Evolutionary conservation across 768 basidiomycete genomes (phyloP).

Genomic region (Hygrophoropsis aurantiaca): DNA sequence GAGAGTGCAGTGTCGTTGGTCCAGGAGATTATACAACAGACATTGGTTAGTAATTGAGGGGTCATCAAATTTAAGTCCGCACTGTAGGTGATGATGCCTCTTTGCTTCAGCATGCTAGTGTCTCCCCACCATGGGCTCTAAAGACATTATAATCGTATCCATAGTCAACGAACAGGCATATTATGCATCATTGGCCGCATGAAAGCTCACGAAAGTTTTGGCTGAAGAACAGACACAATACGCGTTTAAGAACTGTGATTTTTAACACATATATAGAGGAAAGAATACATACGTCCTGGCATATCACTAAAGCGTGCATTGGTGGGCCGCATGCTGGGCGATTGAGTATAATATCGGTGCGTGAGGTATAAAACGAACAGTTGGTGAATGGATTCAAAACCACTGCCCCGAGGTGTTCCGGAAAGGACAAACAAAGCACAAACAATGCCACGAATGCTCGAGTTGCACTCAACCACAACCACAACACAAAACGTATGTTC

Average conservation of each 20-base stretch:
- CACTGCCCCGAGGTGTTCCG: constrained; percentile 27
- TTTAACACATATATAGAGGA: no score
- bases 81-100: constrained; percentile 83
- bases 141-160: not conserved
- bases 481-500: constrained; percentile 15
- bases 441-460: constrained; percentile 17
- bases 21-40: no score
- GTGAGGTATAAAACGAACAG: not conserved
- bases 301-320: constrained; percentile 69
- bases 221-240: constrained; percentile 39
- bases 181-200: not conserved
- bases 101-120: constrained; percentile 63
- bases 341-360: constrained; percentile 11
- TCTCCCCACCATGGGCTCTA: constrained; percentile 95
- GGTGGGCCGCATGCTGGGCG: constrained; percentile 44
- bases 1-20: no score
- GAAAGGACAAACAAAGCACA: constrained; percentile 32
- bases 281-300: constrained; percentile 69
- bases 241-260: no score
- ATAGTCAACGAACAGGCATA: not conserved
- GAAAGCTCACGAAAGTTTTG: constrained; percentile 74
- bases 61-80: no score
- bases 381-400: not conserved
- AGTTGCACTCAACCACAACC: not conserved
- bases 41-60: no score